These are phyloP conservation scores for Herpetomonas muscarum DNA, from an alignment of 208 protist species.

Conservation along the genomic window DNA sequence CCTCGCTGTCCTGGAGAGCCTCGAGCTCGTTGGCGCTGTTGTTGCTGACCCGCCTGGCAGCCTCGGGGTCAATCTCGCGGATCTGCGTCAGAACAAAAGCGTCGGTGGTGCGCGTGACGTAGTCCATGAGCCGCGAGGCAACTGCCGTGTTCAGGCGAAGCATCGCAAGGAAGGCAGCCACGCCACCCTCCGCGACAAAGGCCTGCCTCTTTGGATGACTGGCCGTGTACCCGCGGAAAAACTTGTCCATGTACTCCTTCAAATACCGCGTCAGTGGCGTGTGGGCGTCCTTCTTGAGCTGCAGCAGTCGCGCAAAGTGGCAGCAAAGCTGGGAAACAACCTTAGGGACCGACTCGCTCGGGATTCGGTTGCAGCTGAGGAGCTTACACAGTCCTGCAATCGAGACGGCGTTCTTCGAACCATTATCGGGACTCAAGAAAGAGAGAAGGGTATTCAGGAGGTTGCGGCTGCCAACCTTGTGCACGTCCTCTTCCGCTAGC, in stretches of 20 bases:
- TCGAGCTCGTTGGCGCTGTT: conserved; percentile 2
- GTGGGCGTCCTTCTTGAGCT: conserved; percentile 21
- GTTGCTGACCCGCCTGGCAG: conserved; percentile 22
- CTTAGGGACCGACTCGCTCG: conserved; percentile 34
- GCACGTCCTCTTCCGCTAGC: conserved; percentile 76
- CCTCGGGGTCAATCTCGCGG: conserved; percentile 83
- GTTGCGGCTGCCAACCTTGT: conserved; percentile 70
- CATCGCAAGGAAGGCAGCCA: conserved; percentile 54
- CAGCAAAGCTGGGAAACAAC: conserved; percentile 66
- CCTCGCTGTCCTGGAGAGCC: not conserved
- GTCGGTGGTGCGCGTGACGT: conserved; percentile 61
- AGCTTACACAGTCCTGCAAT: conserved; percentile 83
- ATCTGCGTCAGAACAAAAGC: conserved; percentile 73
- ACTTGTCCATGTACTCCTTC: conserved; percentile 58
- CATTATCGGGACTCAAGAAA: conserved; percentile 34
- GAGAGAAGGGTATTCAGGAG: conserved; percentile 48
- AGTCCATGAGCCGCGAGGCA: conserved; percentile 43
- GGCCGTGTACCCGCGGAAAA: conserved; percentile 80
- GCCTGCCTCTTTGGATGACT: conserved; percentile 70
- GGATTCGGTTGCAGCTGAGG: conserved; percentile 82
- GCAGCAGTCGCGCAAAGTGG: conserved; percentile 39
- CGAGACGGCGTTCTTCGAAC: conserved; percentile 33
- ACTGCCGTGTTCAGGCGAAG: conserved; percentile 28
- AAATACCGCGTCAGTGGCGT: conserved; percentile 31
- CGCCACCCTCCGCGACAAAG: conserved; percentile 50